A percentile compares a stretch with the other conserved stretches of the same genome.
These are phyloP conservation scores for Sechiopsis laciniata DNA, from an alignment of 306 rosid genomes.

Conservation along the genomic window DNA sequence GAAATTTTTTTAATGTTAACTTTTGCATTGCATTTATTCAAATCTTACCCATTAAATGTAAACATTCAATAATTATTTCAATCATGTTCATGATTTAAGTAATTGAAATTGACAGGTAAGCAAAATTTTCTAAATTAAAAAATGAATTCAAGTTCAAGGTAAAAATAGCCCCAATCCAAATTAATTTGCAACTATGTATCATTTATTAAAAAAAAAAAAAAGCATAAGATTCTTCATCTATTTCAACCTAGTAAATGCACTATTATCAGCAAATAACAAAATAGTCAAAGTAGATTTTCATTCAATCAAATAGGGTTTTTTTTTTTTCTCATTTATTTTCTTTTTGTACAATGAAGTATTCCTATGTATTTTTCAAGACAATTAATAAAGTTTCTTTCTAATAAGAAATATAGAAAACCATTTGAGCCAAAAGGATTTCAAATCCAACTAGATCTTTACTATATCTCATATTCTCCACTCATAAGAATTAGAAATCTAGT, in stretches of 20 bases:
- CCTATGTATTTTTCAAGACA: not conserved
- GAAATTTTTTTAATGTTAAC: not conserved
- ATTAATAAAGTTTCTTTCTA: not conserved
- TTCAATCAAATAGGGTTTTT: not conserved
- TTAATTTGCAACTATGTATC: not conserved
- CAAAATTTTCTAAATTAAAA: not conserved
- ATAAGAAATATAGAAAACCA: not conserved
- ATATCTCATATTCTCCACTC: not conserved
- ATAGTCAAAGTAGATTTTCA: not conserved
- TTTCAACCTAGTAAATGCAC: not conserved
- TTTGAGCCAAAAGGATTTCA: not conserved
- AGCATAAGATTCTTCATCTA: not conserved
- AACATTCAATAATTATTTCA: not conserved
- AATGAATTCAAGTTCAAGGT: not conserved
- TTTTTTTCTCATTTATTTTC: too few species aligned
- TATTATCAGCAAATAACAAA: not conserved
- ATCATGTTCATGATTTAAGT: not conserved
- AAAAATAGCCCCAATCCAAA: not conserved
- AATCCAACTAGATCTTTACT: not conserved
- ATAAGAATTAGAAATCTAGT: not conserved
- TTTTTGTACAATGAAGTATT: too few species aligned
- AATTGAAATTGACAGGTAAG: not conserved
- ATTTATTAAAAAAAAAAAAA: too few species aligned
- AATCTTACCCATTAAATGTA: constrained; percentile 7
- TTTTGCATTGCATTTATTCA: not conserved